Evolutionary conservation across 2,329 filamentous ascomycete species (phyloP).

Genomic region (Aspergillus nomiae): DNA sequence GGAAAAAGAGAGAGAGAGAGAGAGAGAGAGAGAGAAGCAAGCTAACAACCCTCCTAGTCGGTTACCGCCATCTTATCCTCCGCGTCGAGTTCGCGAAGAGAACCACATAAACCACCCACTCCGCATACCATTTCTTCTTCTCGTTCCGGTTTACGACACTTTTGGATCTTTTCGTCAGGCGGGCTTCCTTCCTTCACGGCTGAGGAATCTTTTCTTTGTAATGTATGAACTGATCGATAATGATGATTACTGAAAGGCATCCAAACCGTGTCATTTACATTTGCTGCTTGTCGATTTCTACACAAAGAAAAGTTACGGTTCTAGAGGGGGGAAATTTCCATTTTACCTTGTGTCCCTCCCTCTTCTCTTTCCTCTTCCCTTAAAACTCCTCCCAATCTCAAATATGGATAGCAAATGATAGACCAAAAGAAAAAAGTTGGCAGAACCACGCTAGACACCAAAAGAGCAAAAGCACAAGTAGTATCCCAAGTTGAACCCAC

Average conservation of each 20-base stretch:
- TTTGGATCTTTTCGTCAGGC: slow-evolving; percentile 35
- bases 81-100: slow-evolving; percentile 57
- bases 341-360: not conserved
- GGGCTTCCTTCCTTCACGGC: slow-evolving; percentile 28
- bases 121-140: slow-evolving; percentile 12
- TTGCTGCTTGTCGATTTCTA: slow-evolving; percentile 20
- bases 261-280: slow-evolving; percentile 31
- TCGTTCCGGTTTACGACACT: slow-evolving; percentile 30
- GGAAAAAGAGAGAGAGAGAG: not conserved
- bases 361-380: not conserved
- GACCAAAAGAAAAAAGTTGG: not conserved
- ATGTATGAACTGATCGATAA: slow-evolving; percentile 38
- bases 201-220: slow-evolving; percentile 35
- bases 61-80: slow-evolving; percentile 56
- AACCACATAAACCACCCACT: slow-evolving; percentile 34
- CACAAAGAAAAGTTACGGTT: slow-evolving; percentile 1
- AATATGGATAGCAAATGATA: slow-evolving; percentile 4
- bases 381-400: not conserved
- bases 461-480: not conserved
- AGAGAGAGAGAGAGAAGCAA: not conserved
- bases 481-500: no score
- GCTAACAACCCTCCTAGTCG: slow-evolving; percentile 42
- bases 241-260: slow-evolving; percentile 38
- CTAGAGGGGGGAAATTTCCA: not conserved
- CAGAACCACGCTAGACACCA: not conserved